phyloP scores from a whole-genome alignment of 1,284 basidiomycete genomes.

The Tilletia walkeri region DNA sequence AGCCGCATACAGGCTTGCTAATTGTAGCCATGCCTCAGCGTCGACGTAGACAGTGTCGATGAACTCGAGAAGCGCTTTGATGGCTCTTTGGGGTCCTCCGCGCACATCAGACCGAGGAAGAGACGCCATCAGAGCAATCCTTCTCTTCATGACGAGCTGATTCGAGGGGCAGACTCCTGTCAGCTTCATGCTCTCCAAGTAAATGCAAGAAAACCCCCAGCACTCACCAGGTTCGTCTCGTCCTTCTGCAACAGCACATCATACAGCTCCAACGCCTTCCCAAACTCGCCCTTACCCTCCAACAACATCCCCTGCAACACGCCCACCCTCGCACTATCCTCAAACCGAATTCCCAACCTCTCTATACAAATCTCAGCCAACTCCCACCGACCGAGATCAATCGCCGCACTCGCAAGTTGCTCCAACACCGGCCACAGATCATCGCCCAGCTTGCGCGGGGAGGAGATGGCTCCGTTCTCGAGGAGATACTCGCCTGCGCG shows the following conservation, averaged over 20 bases:
- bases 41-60: conserved; percentile 93
- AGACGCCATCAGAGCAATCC: conserved; percentile 65
- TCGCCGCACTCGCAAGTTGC: conserved; percentile 78
- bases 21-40: conserved; percentile 84
- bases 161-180: no score
- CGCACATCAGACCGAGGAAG: conserved; percentile 19
- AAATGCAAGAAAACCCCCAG: not conserved
- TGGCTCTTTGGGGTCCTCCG: conserved; percentile 61
- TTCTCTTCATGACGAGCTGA: conserved; percentile 78
- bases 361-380: conserved; percentile 80
- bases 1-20: conserved; percentile 82
- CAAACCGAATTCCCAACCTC: conserved; percentile 71
- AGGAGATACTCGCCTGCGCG: conserved; percentile 67
- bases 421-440: conserved; percentile 76
- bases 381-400: conserved; percentile 75
- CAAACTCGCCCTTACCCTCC: conserved; percentile 66
- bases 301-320: conserved; percentile 80
- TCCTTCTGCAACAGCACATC: conserved; percentile 68
- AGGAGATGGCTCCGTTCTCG: conserved; percentile 46
- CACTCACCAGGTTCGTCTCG: conserved; percentile 72
- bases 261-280: conserved; percentile 68
- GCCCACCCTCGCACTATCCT: conserved; percentile 76
- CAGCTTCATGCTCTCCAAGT: not conserved
- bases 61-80: conserved; percentile 73
- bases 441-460: conserved; percentile 58